A percentile compares a stretch with the other conserved stretches of the same genome.
phyloP scores from a whole-genome alignment of 768 basidiomycete species.

The Leccinum aurantiacum region DNA sequence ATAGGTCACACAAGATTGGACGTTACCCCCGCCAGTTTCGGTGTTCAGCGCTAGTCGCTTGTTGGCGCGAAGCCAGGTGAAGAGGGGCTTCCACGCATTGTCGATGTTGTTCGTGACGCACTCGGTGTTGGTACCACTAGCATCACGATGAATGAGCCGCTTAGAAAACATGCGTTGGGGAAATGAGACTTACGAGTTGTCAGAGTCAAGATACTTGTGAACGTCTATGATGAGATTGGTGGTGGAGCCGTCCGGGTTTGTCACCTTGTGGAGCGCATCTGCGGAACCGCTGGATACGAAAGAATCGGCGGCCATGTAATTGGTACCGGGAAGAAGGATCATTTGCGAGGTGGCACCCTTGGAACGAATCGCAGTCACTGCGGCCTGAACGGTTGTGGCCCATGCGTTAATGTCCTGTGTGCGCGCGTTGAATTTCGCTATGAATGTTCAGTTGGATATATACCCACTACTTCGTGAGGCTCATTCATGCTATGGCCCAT shows the following conservation, averaged over 20 bases:
- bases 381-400: constrained; percentile 54
- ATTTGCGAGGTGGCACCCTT: constrained; percentile 50
- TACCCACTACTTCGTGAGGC: constrained; percentile 49
- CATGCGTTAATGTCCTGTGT: constrained; percentile 40
- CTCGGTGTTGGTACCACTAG: constrained; percentile 40
- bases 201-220: constrained; percentile 60
- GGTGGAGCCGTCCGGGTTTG: constrained; percentile 45
- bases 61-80: constrained; percentile 48
- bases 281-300: constrained; percentile 54
- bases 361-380: constrained; percentile 59
- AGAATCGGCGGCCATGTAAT: constrained; percentile 53
- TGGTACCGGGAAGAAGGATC: constrained; percentile 59
- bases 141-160: not conserved
- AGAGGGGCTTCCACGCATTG: constrained; percentile 45
- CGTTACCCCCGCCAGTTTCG: constrained; percentile 61
- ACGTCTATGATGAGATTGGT: constrained; percentile 57
- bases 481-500: constrained; percentile 54
- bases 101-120: constrained; percentile 58
- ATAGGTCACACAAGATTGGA: constrained; percentile 44
- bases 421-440: not conserved
- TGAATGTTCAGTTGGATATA: not conserved
- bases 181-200: constrained; percentile 42
- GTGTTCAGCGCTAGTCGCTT: constrained; percentile 56
- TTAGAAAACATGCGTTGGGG: not conserved
- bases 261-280: constrained; percentile 44